A percentile compares a stretch with the other conserved stretches of the same genome.
Conservation (phyloP, 202 grass and related monocot genomes). For the Dendrocalamus latiflorus region DNA sequence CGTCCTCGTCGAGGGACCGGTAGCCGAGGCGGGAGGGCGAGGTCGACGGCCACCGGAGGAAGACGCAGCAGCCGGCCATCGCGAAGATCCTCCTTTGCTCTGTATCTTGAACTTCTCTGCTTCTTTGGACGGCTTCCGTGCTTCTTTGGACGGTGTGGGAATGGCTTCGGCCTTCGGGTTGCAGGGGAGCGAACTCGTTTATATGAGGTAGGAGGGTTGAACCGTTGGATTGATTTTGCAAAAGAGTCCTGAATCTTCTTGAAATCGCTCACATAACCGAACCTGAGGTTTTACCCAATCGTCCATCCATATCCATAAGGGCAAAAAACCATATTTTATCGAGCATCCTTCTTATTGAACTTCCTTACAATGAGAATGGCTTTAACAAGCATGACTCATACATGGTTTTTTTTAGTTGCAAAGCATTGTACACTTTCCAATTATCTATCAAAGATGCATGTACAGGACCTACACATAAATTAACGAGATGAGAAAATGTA, state of each 20-base stretch:
- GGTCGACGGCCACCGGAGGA: conserved; percentile 59
- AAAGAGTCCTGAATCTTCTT: background rate
- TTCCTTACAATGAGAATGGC: background rate
- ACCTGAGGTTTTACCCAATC: background rate
- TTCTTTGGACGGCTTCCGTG: background rate
- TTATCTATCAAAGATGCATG: too few species aligned
- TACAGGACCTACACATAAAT: too few species aligned
- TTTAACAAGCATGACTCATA: background rate
- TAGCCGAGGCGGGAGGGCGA: conserved; percentile 50
- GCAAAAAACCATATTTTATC: background rate
- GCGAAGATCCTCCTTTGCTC: background rate
- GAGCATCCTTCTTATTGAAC: background rate
- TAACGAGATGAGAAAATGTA: too few species aligned
- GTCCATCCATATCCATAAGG: too few species aligned
- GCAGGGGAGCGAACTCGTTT: background rate
- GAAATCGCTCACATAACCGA: background rate
- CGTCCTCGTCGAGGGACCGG: conserved; percentile 35
- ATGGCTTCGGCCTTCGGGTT: background rate
- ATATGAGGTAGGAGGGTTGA: background rate
- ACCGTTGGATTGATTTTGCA: conserved; percentile 26
- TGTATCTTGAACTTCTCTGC: too few species aligned
- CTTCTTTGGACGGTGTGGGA: too few species aligned
- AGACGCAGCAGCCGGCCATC: conserved; percentile 74
- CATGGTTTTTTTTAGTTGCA: too few species aligned
- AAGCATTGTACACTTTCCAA: too few species aligned